phyloP scores from a whole-genome alignment of 345 rosid genomes.

The Eutrema yunnanense region DNA sequence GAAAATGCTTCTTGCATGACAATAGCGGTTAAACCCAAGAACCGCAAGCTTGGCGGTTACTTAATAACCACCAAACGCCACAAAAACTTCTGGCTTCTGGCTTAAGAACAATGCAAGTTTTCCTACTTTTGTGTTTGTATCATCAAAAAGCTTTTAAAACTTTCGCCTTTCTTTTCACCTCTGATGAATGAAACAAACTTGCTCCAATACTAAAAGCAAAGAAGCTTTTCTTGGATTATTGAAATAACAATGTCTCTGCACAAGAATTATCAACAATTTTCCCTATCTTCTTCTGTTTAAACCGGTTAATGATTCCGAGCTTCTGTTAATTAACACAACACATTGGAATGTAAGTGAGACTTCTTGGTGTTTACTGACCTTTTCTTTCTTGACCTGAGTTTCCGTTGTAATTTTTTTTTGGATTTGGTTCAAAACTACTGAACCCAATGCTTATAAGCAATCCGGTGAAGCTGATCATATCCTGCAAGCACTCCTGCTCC shows the following conservation, averaged over 20 bases:
- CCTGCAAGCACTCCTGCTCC: conserved; percentile 97
- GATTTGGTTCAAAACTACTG: conserved; percentile 17
- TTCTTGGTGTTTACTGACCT: conserved; percentile 13
- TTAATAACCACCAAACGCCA: conserved; percentile 89
- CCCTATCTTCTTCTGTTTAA: conserved; percentile 13
- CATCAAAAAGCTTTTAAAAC: not conserved
- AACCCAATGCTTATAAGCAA: conserved; percentile 46
- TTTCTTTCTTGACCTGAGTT: not conserved
- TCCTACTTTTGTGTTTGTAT: conserved; percentile 5
- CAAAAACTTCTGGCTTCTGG: conserved; percentile 89
- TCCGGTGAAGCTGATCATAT: conserved; percentile 73
- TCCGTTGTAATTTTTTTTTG: not conserved
- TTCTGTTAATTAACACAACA: conserved; percentile 17
- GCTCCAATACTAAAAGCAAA: conserved; percentile 3
- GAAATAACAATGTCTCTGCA: conserved; percentile 21
- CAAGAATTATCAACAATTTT: conserved; percentile 24
- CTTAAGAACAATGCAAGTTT: conserved; percentile 32
- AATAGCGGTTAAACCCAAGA: conserved; percentile 74
- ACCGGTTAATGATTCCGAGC: conserved; percentile 1
- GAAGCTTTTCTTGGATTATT: conserved; percentile 5
- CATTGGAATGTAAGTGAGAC: conserved; percentile 4
- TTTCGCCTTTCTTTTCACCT: not conserved
- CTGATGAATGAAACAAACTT: conserved; percentile 2
- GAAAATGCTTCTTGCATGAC: conserved; percentile 85
- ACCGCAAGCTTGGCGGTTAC: conserved; percentile 72